Percentiles rank a stretch among this genome's conserved stretches.
phyloP scores from a whole-genome alignment of 2,329 filamentous ascomycete genomes.

The Curvularia sp. region DNA sequence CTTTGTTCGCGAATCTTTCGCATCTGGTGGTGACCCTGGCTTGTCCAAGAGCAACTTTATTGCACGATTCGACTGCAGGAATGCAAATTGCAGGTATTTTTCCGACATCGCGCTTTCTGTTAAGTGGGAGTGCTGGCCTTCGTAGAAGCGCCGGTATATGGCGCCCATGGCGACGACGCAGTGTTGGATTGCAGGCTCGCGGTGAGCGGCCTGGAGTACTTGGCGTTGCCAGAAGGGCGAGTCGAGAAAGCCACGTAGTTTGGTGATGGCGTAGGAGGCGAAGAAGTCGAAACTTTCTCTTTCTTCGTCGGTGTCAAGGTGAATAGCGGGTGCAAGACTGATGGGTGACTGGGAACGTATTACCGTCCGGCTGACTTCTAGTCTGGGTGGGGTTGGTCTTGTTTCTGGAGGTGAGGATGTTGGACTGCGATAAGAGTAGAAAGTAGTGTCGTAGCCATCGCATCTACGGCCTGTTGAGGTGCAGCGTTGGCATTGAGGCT shows the following conservation, averaged over 20 bases:
- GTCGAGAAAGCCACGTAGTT: slow-evolving; percentile 40
- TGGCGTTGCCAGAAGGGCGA: slow-evolving; percentile 43
- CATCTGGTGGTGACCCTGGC: background rate
- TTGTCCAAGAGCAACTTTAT: slow-evolving; percentile 34
- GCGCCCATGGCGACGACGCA: slow-evolving; percentile 42
- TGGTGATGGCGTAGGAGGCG: slow-evolving; percentile 31
- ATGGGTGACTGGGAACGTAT: slow-evolving; percentile 17
- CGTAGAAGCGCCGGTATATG: slow-evolving; percentile 43
- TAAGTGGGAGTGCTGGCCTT: slow-evolving; percentile 27
- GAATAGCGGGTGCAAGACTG: slow-evolving; percentile 26
- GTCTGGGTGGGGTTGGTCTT: slow-evolving; percentile 1
- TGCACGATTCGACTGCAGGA: slow-evolving; percentile 41
- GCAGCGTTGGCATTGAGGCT: slow-evolving; percentile 40
- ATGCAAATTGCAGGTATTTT: slow-evolving; percentile 38
- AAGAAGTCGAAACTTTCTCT: slow-evolving; percentile 43
- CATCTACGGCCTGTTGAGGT: slow-evolving; percentile 43
- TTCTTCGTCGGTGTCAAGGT: slow-evolving; percentile 32
- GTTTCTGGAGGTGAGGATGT: slow-evolving; percentile 1
- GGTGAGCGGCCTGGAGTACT: slow-evolving; percentile 42
- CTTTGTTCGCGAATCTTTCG: slow-evolving; percentile 18
- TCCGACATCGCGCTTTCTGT: slow-evolving; percentile 33
- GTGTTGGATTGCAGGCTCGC: slow-evolving; percentile 40
- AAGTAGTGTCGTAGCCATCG: slow-evolving; percentile 38
- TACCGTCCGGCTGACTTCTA: background rate
- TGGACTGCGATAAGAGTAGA: slow-evolving; percentile 7